A percentile compares a stretch with the other conserved stretches of the same genome.
Evolutionary conservation across 495 filamentous ascomycete genomes (phyloP).

Genomic region (Penicillium coffeae): DNA sequence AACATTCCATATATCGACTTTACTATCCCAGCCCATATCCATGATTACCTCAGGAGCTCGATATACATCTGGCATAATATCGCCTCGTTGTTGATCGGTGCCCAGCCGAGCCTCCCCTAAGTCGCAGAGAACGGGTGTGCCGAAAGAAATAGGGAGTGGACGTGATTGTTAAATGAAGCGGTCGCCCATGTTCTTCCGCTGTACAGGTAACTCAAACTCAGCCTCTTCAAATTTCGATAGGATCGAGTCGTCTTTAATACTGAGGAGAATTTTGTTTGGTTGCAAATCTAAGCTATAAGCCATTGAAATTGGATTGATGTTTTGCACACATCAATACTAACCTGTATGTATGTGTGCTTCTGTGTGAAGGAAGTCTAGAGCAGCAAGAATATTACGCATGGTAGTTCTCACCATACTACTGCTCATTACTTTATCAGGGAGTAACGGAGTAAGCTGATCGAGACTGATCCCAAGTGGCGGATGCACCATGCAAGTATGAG

Average conservation of each 20-base stretch:
- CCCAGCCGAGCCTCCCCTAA: slow-evolving; percentile 28
- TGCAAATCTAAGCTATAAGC: slow-evolving; percentile 20
- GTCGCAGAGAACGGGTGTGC: slow-evolving; percentile 25
- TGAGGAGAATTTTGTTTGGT: slow-evolving; percentile 27
- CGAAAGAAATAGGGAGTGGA: slow-evolving; percentile 16
- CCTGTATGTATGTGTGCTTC: slow-evolving; percentile 46
- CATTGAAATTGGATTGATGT: slow-evolving; percentile 3
- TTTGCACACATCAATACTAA: too few relatives aligned
- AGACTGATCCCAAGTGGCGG: slow-evolving; percentile 35
- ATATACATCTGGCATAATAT: slow-evolving; percentile 35
- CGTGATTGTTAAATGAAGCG: slow-evolving; percentile 24
- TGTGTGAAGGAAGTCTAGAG: slow-evolving; percentile 41
- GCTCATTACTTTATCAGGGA: slow-evolving; percentile 17
- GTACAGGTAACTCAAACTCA: slow-evolving; percentile 21
- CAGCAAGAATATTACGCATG: slow-evolving; percentile 26
- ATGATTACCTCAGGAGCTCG: slow-evolving; percentile 40
- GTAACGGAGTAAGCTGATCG: slow-evolving; percentile 15
- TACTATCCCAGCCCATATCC: slow-evolving; percentile 33
- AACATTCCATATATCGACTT: slow-evolving; percentile 42
- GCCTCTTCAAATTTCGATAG: slow-evolving; percentile 22
- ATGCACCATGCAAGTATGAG: slow-evolving; percentile 40
- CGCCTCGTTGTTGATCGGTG: slow-evolving; percentile 23
- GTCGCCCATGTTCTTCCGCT: slow-evolving; percentile 19
- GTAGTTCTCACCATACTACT: slow-evolving; percentile 17
- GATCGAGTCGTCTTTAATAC: slow-evolving; percentile 28